Evolutionary conservation across 139 green algal species (phyloP).

Genomic region (Gonium pectorale): DNA sequence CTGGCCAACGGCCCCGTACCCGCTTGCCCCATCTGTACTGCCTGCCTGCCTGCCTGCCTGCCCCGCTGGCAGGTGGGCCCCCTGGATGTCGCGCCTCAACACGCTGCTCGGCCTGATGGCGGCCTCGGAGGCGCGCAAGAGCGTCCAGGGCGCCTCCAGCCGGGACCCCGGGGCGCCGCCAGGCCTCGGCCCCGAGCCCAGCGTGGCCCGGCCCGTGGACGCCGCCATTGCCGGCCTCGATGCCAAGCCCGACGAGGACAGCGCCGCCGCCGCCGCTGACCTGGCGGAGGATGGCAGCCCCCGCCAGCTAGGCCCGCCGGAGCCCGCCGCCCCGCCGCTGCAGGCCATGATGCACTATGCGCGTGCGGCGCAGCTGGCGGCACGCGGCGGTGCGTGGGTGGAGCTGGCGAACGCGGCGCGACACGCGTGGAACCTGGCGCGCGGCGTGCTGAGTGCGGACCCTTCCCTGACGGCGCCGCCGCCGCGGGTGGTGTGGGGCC

Average conservation of each 20-base stretch:
- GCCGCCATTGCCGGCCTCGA: background rate
- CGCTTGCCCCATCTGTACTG: too few relatives aligned
- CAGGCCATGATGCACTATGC: slow-evolving; percentile 55
- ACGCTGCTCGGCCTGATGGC: slow-evolving; percentile 48
- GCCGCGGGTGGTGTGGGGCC: slow-evolving; percentile 33
- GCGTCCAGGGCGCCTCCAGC: background rate
- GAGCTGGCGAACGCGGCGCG: slow-evolving; percentile 54
- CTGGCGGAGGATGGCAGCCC: background rate
- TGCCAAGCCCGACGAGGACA: too few relatives aligned
- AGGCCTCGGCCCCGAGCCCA: background rate
- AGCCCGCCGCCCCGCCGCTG: slow-evolving; percentile 12
- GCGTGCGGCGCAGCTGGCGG: slow-evolving; percentile 45
- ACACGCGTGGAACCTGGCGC: slow-evolving; percentile 60
- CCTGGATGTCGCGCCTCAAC: slow-evolving; percentile 61
- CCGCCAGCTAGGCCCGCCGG: background rate
- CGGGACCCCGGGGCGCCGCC: background rate
- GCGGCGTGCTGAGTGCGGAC: slow-evolving; percentile 51
- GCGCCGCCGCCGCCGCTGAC: background rate
- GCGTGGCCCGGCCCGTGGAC: background rate
- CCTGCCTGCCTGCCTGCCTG: too few relatives aligned
- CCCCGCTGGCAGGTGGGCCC: slow-evolving; percentile 41
- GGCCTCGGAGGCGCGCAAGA: slow-evolving; percentile 11
- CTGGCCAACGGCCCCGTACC: too few relatives aligned
- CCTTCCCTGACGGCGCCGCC: slow-evolving; percentile 19
- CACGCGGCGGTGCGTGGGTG: slow-evolving; percentile 52